A percentile compares a stretch with the other conserved stretches of the same genome.
phyloP scores from a whole-genome alignment of 768 basidiomycete genomes.

The Ephemerocybe angulata region DNA sequence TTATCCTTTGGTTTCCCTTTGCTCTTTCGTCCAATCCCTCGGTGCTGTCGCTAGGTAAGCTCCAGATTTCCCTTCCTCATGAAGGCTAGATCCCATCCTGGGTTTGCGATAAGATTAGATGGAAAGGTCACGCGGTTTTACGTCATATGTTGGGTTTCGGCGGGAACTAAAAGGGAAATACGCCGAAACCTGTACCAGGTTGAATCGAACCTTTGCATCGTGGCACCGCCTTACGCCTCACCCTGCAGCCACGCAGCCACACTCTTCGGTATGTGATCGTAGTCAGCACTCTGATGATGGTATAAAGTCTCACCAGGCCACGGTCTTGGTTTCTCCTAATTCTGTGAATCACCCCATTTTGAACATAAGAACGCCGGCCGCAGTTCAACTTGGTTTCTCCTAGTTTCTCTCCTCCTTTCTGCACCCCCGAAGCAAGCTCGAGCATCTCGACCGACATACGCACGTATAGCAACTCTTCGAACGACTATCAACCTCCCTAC shows the following conservation, averaged over 20 bases:
- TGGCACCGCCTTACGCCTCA: not conserved
- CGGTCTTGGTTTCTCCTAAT: conserved; percentile 5
- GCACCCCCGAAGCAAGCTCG: not conserved
- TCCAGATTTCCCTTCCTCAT: not conserved
- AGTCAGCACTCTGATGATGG: not conserved
- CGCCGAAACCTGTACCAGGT: not conserved
- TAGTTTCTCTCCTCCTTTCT: not conserved
- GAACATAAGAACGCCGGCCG: conserved; percentile 14
- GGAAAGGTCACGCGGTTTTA: not conserved
- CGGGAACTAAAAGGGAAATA: not conserved
- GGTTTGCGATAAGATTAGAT: not conserved
- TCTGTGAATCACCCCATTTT: conserved; percentile 15
- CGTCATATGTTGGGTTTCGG: not conserved
- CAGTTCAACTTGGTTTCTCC: conserved; percentile 1
- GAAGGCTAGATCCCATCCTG: not conserved
- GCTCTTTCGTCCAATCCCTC: not conserved
- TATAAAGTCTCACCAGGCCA: conserved; percentile 11
- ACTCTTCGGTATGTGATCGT: not conserved
- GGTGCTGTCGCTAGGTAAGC: not conserved
- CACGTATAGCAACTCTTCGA: not conserved
- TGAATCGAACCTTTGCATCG: too few relatives aligned
- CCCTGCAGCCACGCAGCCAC: not conserved
- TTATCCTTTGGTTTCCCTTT: too few relatives aligned
- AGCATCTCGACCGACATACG: not conserved
- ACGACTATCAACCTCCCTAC: not conserved